Evolutionary conservation across 2,329 filamentous ascomycete species (phyloP), one percentile per base, ranked within the genome.

Genomic region (Fusarium torulosum): DNA sequence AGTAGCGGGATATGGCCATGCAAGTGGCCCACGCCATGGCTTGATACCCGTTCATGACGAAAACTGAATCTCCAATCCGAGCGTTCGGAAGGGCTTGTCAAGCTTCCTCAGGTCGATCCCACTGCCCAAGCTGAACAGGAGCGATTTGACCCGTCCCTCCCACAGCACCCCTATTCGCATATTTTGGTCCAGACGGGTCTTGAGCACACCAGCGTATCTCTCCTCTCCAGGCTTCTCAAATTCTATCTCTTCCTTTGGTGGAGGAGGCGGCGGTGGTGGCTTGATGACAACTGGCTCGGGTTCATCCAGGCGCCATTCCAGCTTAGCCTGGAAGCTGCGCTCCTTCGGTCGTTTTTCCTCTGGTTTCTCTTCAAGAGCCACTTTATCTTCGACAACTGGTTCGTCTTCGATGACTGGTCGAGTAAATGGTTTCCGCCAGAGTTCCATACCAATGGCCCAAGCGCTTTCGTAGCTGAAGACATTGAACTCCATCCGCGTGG

Each of bases 381-480:
- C 75, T 13, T 79, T 79, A 8, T 52, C 59, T 15, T 43, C 52
- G 17, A 38, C 60, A 52, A 37, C 50, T 4, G 41, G n/a, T 31
- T 78, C 77, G 2, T 75, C 76, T 7, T 79, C 79, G 7, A 81
- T 71, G 23, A 72, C 78, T 76, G 41, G 79, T 19, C 81, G 79
- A 63, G 71, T 57, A 17, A 80, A 77, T 20, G 83, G 83, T 72
- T 88, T 90, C 74, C 92, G 89, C 95, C 96, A 99, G 42, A 98
- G 83, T 81, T 99, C 96, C 81, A 93, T 92, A 15, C 96, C 96
- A 23, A 98, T 86, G 25, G 94, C 90, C 84, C 97, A 91, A 59
- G 96, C 92, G 75, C 93, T 97, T 82, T 99, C 96, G 82, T 97
- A 99, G 76, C 93, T 97, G 80, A 97, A 98, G 49, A 97, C 91